A percentile compares a stretch with the other conserved stretches of the same genome.
These are phyloP conservation scores for Austroboletus novae-zelandiae DNA, from an alignment of 1,284 basidiomycete genomes.

Conservation along the genomic window DNA sequence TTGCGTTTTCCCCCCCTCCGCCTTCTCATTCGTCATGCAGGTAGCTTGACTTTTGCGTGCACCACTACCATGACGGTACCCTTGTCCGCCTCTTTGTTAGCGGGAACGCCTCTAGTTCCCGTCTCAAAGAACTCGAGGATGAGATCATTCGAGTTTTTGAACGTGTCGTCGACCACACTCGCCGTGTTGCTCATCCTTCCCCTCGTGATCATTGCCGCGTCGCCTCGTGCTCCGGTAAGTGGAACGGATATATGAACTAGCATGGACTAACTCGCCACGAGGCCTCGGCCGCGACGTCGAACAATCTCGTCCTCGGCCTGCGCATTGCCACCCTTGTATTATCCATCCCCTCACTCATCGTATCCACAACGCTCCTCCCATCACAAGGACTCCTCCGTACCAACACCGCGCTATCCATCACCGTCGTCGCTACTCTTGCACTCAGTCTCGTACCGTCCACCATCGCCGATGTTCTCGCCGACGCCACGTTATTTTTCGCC, in stretches of 20 bases:
- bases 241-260: not conserved
- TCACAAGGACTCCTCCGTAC: conserved; percentile 44
- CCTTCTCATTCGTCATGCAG: conserved; percentile 17
- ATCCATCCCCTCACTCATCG: conserved; percentile 57
- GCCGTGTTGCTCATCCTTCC: conserved; percentile 55
- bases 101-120: conserved; percentile 34
- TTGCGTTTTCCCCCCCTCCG: not conserved
- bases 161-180: conserved; percentile 46
- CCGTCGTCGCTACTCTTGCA: conserved; percentile 39
- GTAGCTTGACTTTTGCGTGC: conserved; percentile 60
- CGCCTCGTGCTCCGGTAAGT: conserved; percentile 42
- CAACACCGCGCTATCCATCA: conserved; percentile 46
- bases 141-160: conserved; percentile 59
- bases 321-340: conserved; percentile 54
- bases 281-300: conserved; percentile 24
- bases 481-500: conserved; percentile 47
- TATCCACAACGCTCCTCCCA: conserved; percentile 49
- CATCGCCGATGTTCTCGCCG: conserved; percentile 40
- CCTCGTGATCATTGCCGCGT: conserved; percentile 51
- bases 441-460: conserved; percentile 44
- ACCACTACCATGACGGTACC: conserved; percentile 62
- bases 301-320: conserved; percentile 41
- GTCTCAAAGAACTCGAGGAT: conserved; percentile 46
- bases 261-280: conserved; percentile 14
- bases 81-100: conserved; percentile 58